Evolutionary conservation across 495 filamentous ascomycete species (phyloP).

Genomic region (Mytilinidion resinicola): DNA sequence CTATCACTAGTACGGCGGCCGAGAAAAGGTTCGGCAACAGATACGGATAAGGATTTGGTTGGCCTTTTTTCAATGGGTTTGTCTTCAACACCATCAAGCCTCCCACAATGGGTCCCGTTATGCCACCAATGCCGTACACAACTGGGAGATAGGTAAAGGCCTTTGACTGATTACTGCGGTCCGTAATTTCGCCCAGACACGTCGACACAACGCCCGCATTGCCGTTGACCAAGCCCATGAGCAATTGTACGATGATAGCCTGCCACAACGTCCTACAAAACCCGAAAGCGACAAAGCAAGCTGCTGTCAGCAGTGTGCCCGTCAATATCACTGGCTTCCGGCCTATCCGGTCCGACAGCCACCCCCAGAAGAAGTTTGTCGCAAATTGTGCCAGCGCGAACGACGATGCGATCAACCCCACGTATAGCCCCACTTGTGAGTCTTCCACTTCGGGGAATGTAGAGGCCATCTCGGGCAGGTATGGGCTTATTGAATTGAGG

Average conservation of each 20-base stretch:
- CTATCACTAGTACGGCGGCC: slow-evolving; percentile 62
- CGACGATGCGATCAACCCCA: slow-evolving; percentile 78
- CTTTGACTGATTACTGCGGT: slow-evolving; percentile 83
- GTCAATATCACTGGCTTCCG: slow-evolving; percentile 84
- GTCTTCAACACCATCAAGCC: slow-evolving; percentile 64
- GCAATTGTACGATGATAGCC: slow-evolving; percentile 72
- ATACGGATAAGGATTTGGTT: slow-evolving; percentile 67
- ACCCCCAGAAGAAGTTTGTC: slow-evolving; percentile 93
- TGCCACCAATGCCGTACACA: slow-evolving; percentile 86
- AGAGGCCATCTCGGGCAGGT: slow-evolving; percentile 85
- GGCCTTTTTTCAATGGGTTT: slow-evolving; percentile 47
- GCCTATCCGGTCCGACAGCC: slow-evolving; percentile 81
- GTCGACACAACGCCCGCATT: slow-evolving; percentile 86
- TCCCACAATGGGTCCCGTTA: slow-evolving; percentile 87
- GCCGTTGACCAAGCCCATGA: slow-evolving; percentile 91
- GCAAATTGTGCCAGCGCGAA: slow-evolving; percentile 89
- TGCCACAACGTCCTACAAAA: slow-evolving; percentile 79
- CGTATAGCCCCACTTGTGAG: slow-evolving; percentile 74
- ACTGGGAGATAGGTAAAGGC: slow-evolving; percentile 91
- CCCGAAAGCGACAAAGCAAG: slow-evolving; percentile 80
- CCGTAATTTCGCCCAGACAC: slow-evolving; percentile 89
- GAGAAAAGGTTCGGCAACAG: slow-evolving; percentile 74
- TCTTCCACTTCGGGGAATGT: slow-evolving; percentile 73
- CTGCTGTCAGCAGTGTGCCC: slow-evolving; percentile 75
- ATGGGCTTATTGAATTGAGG: slow-evolving; percentile 92